Evolutionary conservation across 495 filamentous ascomycete genomes (phyloP).

Genomic region (Penicillium goetzii): DNA sequence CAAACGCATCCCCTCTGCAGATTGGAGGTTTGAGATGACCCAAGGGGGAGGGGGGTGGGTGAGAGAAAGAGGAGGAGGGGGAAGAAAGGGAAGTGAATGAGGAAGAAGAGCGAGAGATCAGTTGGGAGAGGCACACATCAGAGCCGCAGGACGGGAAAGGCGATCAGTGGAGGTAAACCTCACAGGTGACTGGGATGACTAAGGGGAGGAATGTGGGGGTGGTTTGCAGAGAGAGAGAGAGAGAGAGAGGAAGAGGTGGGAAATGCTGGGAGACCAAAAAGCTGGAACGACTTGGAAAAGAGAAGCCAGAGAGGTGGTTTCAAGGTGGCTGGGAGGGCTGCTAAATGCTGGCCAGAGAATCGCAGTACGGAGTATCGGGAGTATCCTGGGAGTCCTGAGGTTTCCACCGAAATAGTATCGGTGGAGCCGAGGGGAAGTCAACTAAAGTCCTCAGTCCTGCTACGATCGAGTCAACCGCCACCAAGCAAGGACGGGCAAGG

Average conservation of each 20-base stretch:
- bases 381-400: constrained; percentile 1
- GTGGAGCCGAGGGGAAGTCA: constrained; percentile 6
- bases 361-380: constrained; percentile 1
- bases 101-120: constrained; percentile 7
- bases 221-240: neutral
- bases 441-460: neutral
- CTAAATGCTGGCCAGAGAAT: constrained; percentile 8
- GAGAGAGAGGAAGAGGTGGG: neutral
- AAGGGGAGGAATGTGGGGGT: constrained; percentile 13
- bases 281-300: too few relatives aligned
- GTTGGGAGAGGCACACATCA: constrained; percentile 11
- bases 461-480: constrained; percentile 36
- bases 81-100: constrained; percentile 14
- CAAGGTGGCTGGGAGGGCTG: constrained; percentile 12
- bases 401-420: constrained; percentile 4
- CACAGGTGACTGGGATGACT: constrained; percentile 21
- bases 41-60: constrained; percentile 16
- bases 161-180: constrained; percentile 27
- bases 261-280: neutral
- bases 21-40: constrained; percentile 30
- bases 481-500: constrained; percentile 32
- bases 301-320: neutral
- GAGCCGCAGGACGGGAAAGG: constrained; percentile 30
- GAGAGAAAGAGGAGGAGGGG: constrained; percentile 24
- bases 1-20: constrained; percentile 40